Conservation (phyloP, 192 early-diverging fungal species). For the Diversispora epigaea region DNA sequence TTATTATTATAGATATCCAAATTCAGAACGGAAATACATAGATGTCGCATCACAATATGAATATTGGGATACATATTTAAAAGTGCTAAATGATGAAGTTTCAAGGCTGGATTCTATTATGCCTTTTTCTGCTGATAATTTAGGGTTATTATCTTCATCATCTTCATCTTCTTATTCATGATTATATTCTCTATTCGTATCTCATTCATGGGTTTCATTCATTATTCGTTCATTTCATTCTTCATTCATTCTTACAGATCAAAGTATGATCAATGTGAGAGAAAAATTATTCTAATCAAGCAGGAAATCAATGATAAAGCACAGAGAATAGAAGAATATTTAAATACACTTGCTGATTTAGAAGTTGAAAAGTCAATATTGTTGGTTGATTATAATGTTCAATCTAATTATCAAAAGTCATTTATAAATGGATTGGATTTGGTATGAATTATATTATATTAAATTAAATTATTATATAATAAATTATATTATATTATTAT, state of each 20-base stretch:
- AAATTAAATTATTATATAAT: neutral
- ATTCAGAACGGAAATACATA: constrained; percentile 18
- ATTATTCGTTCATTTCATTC: too few species aligned
- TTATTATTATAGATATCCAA: constrained; percentile 24
- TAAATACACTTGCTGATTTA: neutral
- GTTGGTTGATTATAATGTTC: neutral
- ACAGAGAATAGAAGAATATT: neutral
- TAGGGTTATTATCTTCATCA: neutral
- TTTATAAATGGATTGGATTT: neutral
- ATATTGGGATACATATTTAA: constrained; percentile 11
- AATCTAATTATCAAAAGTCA: neutral
- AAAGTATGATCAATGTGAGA: neutral
- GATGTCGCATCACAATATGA: neutral
- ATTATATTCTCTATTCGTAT: neutral
- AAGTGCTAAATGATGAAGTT: constrained; percentile 12
- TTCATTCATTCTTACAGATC: neutral
- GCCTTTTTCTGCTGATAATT: neutral
- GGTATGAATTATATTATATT: neutral
- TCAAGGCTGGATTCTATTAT: neutral
- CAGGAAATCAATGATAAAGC: neutral
- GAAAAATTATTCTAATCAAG: neutral
- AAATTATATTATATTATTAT: neutral
- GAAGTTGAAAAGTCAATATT: constrained; percentile 22
- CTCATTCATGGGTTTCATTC: too few species aligned
- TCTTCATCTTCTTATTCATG: too few species aligned